These are phyloP conservation scores for Suhomyces anneliseae DNA, from an alignment of 1,139 yeast species.

Conservation along the genomic window DNA sequence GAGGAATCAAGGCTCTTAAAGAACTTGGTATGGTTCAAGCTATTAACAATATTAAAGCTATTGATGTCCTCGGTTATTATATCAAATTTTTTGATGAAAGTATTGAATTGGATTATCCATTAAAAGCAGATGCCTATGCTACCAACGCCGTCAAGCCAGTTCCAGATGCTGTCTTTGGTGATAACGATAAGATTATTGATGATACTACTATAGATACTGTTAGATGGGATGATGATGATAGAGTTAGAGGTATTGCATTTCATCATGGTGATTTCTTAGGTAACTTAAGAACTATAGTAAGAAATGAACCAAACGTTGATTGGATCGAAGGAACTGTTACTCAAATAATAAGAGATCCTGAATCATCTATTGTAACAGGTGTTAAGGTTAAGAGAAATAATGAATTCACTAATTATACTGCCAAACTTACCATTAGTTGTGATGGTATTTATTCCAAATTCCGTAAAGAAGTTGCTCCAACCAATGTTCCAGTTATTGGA, in stretches of 20 bases:
- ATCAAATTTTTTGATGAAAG: constrained; percentile 61
- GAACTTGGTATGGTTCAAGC: constrained; percentile 82
- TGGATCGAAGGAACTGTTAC: constrained; percentile 81
- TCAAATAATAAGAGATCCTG: constrained; percentile 52
- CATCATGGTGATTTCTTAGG: constrained; percentile 88
- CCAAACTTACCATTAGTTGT: constrained; percentile 72
- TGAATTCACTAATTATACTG: constrained; percentile 39
- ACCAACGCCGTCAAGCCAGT: constrained; percentile 51
- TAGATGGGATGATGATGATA: constrained; percentile 61
- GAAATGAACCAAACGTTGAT: constrained; percentile 67
- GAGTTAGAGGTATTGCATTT: constrained; percentile 79
- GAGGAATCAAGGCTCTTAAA: constrained; percentile 78
- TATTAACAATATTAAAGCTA: constrained; percentile 79
- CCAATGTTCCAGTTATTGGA: constrained; percentile 63
- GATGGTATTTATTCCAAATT: constrained; percentile 96
- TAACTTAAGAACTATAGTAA: constrained; percentile 74
- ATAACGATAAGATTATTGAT: constrained; percentile 51
- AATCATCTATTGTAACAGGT: constrained; percentile 57
- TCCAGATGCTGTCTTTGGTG: constrained; percentile 52
- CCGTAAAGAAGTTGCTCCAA: constrained; percentile 65
- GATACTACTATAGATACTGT: constrained; percentile 50
- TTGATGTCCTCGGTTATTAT: constrained; percentile 76
- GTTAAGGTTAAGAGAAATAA: constrained; percentile 48
- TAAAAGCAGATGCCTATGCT: constrained; percentile 47
- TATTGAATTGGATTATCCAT: constrained; percentile 70